phyloP scores from a whole-genome alignment of 345 rosid genomes.

The Physaria fendleri region DNA sequence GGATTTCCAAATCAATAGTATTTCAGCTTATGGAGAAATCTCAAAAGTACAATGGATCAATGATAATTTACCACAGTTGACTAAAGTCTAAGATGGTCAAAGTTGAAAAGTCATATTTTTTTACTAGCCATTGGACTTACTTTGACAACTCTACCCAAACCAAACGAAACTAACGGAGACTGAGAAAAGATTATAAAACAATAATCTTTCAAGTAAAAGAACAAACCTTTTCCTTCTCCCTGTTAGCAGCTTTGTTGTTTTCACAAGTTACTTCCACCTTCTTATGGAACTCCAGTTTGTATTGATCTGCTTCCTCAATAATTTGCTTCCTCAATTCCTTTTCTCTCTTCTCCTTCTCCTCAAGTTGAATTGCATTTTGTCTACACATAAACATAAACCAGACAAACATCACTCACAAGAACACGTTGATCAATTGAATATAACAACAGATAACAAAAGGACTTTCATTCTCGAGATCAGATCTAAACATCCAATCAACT shows the following conservation, averaged over 20 bases:
- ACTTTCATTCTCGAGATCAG: neutral
- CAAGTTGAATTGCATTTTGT: conserved; percentile 55
- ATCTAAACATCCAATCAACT: neutral
- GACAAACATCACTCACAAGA: conserved; percentile 5
- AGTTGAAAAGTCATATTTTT: neutral
- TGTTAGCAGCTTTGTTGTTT: conserved; percentile 50
- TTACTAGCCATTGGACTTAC: neutral
- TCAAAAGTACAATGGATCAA: neutral
- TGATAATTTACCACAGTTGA: neutral
- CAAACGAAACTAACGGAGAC: neutral
- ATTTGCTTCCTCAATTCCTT: conserved; percentile 53
- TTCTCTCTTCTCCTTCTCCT: conserved; percentile 78
- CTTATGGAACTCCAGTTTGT: conserved; percentile 51
- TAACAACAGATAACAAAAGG: neutral
- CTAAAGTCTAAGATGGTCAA: neutral
- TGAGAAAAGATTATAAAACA: no score
- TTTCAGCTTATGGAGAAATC: neutral
- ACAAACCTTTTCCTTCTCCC: conserved; percentile 74
- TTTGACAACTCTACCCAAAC: neutral
- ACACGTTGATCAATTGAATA: neutral
- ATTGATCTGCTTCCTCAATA: conserved; percentile 58
- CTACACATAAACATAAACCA: conserved; percentile 31
- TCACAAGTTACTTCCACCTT: conserved; percentile 52
- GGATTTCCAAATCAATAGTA: neutral
- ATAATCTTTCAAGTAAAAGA: neutral